A percentile compares a stretch with the other conserved stretches of the same genome.
phyloP scores from a whole-genome alignment of 176 grass and related monocot genomes.

The Zea luxurians region DNA sequence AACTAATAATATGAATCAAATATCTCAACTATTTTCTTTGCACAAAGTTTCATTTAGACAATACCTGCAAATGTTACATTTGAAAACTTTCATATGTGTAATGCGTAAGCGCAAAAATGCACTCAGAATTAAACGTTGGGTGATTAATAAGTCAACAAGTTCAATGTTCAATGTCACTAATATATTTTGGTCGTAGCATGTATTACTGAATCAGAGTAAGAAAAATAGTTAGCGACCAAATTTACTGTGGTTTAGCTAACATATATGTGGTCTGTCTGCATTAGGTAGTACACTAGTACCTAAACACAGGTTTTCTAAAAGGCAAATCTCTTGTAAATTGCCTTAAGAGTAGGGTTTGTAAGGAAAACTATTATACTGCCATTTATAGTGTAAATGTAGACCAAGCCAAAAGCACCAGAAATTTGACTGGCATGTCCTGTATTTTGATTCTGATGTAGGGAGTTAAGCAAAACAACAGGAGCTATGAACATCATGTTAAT shows the following conservation, averaged over 20 bases:
- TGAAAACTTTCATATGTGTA: neutral
- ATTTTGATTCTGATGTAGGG: neutral
- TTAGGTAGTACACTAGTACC: neutral
- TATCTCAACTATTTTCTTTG: neutral
- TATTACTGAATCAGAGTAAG: neutral
- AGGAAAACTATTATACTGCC: neutral
- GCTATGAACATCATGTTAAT: neutral
- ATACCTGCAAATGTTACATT: neutral
- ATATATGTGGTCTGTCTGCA: neutral
- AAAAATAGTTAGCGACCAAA: neutral
- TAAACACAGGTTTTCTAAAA: neutral
- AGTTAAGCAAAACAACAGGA: neutral
- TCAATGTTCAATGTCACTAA: neutral
- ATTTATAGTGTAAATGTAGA: neutral
- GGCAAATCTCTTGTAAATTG: neutral
- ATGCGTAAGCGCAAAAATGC: neutral
- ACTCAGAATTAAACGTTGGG: neutral
- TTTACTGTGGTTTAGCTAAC: neutral
- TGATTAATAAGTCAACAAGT: neutral
- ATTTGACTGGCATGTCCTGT: neutral
- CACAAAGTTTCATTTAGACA: neutral
- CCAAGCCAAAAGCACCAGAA: neutral
- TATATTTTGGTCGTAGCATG: neutral
- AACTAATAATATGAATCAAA: neutral
- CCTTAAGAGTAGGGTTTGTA: neutral